Percentiles rank a stretch among this genome's conserved stretches.
phyloP scores from a whole-genome alignment of 2,329 filamentous ascomycete genomes.

The Xylariaceae sp. region DNA sequence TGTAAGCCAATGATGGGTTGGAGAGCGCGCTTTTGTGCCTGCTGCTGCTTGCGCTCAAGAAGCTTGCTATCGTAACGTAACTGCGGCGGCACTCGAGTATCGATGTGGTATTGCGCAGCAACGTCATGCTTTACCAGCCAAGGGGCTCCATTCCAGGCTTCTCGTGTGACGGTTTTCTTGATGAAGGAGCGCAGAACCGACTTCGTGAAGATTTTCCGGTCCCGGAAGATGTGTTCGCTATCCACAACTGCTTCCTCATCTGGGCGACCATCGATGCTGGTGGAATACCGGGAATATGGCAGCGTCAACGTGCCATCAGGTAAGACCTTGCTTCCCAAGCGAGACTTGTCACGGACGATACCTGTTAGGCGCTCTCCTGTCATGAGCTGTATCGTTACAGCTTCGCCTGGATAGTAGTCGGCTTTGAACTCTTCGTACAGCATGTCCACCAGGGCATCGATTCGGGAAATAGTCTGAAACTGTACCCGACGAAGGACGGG shows the following conservation, averaged over 20 bases:
- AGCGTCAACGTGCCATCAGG: slow-evolving; percentile 65
- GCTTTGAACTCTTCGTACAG: slow-evolving; percentile 75
- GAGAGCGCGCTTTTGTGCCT: slow-evolving; percentile 58
- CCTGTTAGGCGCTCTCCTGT: slow-evolving; percentile 67
- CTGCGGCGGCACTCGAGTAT: slow-evolving; percentile 77
- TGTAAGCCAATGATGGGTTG: slow-evolving; percentile 33
- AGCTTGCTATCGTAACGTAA: slow-evolving; percentile 76
- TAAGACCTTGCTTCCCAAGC: slow-evolving; percentile 58
- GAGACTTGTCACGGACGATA: slow-evolving; percentile 77
- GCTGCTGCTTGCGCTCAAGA: slow-evolving; percentile 67
- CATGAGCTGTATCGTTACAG: slow-evolving; percentile 66
- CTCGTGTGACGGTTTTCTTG: slow-evolving; percentile 86
- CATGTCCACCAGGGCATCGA: slow-evolving; percentile 71
- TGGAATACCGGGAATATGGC: slow-evolving; percentile 74
- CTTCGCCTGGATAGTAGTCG: slow-evolving; percentile 87
- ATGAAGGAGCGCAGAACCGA: slow-evolving; percentile 89
- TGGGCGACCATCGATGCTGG: slow-evolving; percentile 63
- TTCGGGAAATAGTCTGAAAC: slow-evolving; percentile 80
- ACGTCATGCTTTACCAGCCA: slow-evolving; percentile 90
- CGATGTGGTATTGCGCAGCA: slow-evolving; percentile 77
- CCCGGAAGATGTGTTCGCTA: slow-evolving; percentile 75
- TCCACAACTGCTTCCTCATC: slow-evolving; percentile 73
- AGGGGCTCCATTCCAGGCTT: slow-evolving; percentile 92
- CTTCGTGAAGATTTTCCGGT: slow-evolving; percentile 91
- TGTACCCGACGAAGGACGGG: slow-evolving; percentile 88